A percentile compares a stretch with the other conserved stretches of the same genome.
These are phyloP conservation scores for Paraphaeosphaeria minitans DNA, from an alignment of 2,329 filamentous ascomycete genomes.

Conservation along the genomic window DNA sequence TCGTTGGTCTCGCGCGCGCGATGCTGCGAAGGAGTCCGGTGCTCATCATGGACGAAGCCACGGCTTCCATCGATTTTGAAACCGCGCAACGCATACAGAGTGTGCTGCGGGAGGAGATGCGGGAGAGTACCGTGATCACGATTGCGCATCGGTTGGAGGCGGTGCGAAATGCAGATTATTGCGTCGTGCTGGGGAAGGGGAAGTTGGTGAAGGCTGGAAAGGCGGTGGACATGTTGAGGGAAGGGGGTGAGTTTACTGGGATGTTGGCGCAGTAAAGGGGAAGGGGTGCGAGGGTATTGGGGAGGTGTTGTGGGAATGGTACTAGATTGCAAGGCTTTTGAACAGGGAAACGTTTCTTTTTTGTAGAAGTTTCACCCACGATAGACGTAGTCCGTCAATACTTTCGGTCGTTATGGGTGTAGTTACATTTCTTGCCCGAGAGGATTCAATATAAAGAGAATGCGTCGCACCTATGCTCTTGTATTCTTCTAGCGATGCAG, in stretches of 20 bases:
- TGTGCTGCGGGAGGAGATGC: constrained; percentile 62
- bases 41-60: constrained; percentile 70
- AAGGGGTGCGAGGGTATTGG: neutral
- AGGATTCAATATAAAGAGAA: neutral
- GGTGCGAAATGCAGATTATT: constrained; percentile 63
- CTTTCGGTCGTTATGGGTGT: neutral
- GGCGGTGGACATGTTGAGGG: constrained; percentile 42
- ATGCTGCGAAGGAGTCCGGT: constrained; percentile 65
- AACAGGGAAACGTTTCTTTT: neutral
- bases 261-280: constrained; percentile 35
- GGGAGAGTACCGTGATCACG: constrained; percentile 65
- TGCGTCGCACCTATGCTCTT: neutral
- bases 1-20: constrained; percentile 68
- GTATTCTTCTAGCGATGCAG: constrained; percentile 1
- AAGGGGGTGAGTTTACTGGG: constrained; percentile 39
- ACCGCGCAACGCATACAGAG: constrained; percentile 63
- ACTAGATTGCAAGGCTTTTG: constrained; percentile 1
- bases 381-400: neutral
- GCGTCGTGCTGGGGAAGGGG: constrained; percentile 60
- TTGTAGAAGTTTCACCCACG: neutral
- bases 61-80: constrained; percentile 67
- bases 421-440: neutral
- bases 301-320: neutral
- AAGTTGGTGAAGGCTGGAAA: constrained; percentile 48
- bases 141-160: constrained; percentile 70